Conservation (phyloP, 1,139 yeast genomes). For the Yamadazyma songkhlaensis region DNA sequence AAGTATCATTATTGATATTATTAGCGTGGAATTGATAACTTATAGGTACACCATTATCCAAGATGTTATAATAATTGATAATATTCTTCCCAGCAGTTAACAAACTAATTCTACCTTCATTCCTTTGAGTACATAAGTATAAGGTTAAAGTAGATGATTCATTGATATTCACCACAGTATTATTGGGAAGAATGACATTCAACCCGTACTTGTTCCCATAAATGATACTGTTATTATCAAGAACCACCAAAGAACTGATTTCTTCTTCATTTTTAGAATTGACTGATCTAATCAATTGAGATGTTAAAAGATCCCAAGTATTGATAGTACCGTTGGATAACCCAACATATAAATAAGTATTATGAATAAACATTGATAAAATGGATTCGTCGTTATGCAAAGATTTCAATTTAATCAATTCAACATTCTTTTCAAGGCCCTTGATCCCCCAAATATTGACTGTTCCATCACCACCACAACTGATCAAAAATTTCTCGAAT, state of each 20-base stretch:
- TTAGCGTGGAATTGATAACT: background rate
- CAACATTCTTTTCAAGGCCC: background rate
- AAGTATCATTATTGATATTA: constrained; percentile 42
- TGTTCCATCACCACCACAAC: constrained; percentile 90
- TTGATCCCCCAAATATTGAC: constrained; percentile 68
- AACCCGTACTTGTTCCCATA: constrained; percentile 14
- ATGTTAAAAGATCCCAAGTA: constrained; percentile 82
- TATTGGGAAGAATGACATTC: constrained; percentile 7
- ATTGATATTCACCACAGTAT: constrained; percentile 5
- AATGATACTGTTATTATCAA: constrained; percentile 9
- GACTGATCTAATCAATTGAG: constrained; percentile 63
- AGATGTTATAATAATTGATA: constrained; percentile 9
- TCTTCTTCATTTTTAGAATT: constrained; percentile 25
- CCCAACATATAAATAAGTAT: constrained; percentile 76
- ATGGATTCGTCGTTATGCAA: constrained; percentile 70
- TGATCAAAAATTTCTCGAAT: constrained; percentile 23
- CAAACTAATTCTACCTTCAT: constrained; percentile 16
- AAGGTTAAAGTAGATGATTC: constrained; percentile 10
- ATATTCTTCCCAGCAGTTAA: constrained; percentile 38
- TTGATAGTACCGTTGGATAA: constrained; percentile 67
- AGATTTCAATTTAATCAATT: constrained; percentile 27
- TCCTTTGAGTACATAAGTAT: constrained; percentile 1
- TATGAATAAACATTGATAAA: constrained; percentile 60
- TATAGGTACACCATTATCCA: background rate
- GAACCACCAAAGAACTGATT: constrained; percentile 11